Evolutionary conservation across 257 asterid species (phyloP).

Genomic region (Fraxinus anomala): DNA sequence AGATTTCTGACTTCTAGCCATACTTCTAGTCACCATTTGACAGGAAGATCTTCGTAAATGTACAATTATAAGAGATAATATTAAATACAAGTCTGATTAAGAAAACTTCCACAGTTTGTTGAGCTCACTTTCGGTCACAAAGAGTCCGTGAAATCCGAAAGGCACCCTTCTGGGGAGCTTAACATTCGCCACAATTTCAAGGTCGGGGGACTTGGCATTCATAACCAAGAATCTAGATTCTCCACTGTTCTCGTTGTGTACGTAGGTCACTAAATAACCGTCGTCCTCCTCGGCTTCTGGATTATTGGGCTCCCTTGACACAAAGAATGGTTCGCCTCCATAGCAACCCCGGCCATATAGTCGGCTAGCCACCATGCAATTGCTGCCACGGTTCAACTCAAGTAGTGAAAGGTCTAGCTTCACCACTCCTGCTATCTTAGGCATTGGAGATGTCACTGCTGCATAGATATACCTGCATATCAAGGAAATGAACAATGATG

Average conservation of each 20-base stretch:
- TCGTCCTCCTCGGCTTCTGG: conserved; percentile 61
- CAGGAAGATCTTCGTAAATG: neutral
- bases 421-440: conserved; percentile 41
- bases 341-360: conserved; percentile 33
- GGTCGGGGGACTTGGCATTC: conserved; percentile 79
- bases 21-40: neutral
- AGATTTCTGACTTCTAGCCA: neutral
- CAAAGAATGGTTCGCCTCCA: conserved; percentile 53
- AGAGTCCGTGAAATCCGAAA: conserved; percentile 75
- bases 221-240: conserved; percentile 65
- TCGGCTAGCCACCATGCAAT: conserved; percentile 42
- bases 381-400: neutral
- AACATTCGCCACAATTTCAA: conserved; percentile 65
- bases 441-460: conserved; percentile 36
- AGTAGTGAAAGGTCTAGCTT: conserved; percentile 46
- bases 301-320: conserved; percentile 37
- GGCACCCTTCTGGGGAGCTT: conserved; percentile 72
- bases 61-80: neutral
- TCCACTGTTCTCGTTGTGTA: conserved; percentile 54
- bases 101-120: conserved; percentile 5
- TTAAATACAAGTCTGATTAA: neutral
- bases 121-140: conserved; percentile 45
- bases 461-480: conserved; percentile 46
- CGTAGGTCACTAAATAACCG: conserved; percentile 61
- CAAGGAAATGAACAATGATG: neutral